Percentiles rank a stretch among this genome's conserved stretches.
Conservation (phyloP, 2,329 filamentous ascomycete species). For the Botrytis tulipae region DNA sequence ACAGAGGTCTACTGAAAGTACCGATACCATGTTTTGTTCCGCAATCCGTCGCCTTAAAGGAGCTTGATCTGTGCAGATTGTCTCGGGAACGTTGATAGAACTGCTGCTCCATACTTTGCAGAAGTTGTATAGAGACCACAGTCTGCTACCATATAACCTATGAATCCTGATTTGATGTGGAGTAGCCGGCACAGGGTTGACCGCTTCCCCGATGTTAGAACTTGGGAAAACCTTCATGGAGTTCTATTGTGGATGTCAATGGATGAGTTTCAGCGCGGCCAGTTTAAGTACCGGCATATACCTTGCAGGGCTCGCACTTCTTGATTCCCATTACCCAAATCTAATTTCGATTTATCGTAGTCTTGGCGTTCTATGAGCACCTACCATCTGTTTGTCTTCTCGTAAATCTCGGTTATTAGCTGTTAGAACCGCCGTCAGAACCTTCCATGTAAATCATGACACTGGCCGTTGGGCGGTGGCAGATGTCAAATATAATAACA, state of each 20-base stretch:
- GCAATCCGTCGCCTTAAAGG: background rate
- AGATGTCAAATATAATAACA: background rate
- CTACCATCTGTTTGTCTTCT: constrained; percentile 16
- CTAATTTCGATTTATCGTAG: constrained; percentile 8
- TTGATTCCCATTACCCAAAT: constrained; percentile 14
- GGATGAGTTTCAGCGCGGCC: background rate
- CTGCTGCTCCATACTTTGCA: background rate
- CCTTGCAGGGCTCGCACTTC: constrained; percentile 13
- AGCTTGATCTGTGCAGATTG: background rate
- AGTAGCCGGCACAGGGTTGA: background rate
- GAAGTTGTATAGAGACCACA: background rate
- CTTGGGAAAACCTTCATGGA: background rate
- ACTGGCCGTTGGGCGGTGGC: background rate
- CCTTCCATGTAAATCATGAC: background rate
- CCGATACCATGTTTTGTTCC: constrained; percentile 2
- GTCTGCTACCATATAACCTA: background rate
- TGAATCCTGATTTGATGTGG: constrained; percentile 1
- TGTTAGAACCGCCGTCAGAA: background rate
- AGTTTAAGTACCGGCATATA: constrained; percentile 5
- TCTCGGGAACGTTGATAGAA: constrained; percentile 5
- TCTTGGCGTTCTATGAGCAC: constrained; percentile 7
- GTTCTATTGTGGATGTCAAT: constrained; percentile 7
- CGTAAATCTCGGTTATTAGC: background rate
- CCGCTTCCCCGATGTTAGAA: constrained; percentile 1
- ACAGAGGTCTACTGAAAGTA: background rate